Evolutionary conservation across 2,329 filamentous ascomycete genomes (phyloP), one percentile per base, ranked within the genome.

Genomic region (Tolypocladium cylindrosporum): DNA sequence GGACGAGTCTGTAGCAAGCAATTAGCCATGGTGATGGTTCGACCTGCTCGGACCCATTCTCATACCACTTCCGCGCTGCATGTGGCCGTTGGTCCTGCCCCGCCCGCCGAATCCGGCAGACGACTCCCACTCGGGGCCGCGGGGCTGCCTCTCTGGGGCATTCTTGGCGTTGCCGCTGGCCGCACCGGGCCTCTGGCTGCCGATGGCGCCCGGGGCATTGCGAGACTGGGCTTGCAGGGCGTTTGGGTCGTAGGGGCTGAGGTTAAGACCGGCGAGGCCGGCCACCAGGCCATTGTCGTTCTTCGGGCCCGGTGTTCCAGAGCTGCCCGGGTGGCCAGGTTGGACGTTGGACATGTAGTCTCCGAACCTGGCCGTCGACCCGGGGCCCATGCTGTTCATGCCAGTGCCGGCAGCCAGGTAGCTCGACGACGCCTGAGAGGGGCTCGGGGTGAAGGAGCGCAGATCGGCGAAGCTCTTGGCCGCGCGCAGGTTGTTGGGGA

Each of bases 391-490:
- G 60, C 81, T 83, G 62, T 84, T 84, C 57, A 90, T 69, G 36
- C 72, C 73, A n/a, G 63, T 59, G 13, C 66, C 66, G 4, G 73
- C 69, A 5, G 67, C 74, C 34, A 75, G 72, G 70, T 95, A 96
- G 77, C 91, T 95, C 7, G 90, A 90, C 21, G 90, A 91, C 0
- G 74, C 71, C 14, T 94, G 96, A 3, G 90, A 93, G 7, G 94
- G 93, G 65, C 93, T 97, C 13, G 93, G 93, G 19, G 92, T 97
- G 75, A 95, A 96, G 1, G 92, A 96, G 63, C 93, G 89, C 62
- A 99, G 77, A 70, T 99, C 94, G 41, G 93, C 94, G 71, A 97
- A 97, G 55, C 93, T 97, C 78, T 97, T 97, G 61, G 93, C 94
- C 36, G 90, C 90, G 50, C 94, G 88, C 41, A 99, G 83, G 67